Evolutionary conservation across 768 basidiomycete species (phyloP).

Genomic region (Suillus sp.): DNA sequence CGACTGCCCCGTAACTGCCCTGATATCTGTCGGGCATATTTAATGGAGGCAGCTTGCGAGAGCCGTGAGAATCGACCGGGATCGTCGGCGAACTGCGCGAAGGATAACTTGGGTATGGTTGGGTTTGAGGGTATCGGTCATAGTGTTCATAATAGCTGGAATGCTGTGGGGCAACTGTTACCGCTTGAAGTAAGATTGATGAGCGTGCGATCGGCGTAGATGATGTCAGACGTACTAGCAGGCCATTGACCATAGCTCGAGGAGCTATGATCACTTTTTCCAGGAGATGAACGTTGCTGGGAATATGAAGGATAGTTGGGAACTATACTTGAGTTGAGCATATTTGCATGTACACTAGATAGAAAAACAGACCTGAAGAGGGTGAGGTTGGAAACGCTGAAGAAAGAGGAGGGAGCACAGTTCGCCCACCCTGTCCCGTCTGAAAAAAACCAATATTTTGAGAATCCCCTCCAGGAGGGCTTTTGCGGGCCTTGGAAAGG

Average conservation of each 20-base stretch:
- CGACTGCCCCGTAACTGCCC: conserved; percentile 40
- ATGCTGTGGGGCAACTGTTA: conserved; percentile 45
- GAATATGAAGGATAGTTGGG: conserved; percentile 59
- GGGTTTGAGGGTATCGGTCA: conserved; percentile 48
- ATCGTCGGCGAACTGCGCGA: conserved; percentile 52
- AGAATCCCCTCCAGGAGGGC: conserved; percentile 63
- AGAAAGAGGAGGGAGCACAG: conserved; percentile 84
- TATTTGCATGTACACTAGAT: conserved; percentile 52
- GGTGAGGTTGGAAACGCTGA: conserved; percentile 85
- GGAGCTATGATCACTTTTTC: conserved; percentile 57
- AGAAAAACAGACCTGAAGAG: conserved; percentile 84
- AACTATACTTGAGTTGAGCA: conserved; percentile 64
- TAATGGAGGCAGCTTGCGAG: conserved; percentile 62
- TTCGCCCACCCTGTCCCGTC: conserved; percentile 87
- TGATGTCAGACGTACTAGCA: conserved; percentile 33
- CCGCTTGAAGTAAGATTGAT: conserved; percentile 15
- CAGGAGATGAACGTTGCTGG: conserved; percentile 65
- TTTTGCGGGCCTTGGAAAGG: conserved; percentile 62
- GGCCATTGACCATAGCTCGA: conserved; percentile 52
- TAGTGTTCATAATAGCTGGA: conserved; percentile 57
- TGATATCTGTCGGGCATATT: conserved; percentile 53
- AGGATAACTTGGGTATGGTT: conserved; percentile 48
- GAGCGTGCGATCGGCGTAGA: conserved; percentile 7
- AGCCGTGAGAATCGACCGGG: conserved; percentile 49
- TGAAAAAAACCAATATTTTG: conserved; percentile 69